Percentiles rank a stretch among this genome's conserved stretches.
Evolutionary conservation across 352 stramenopile genomes (phyloP).

Genomic region (Phytophthora pistaciae): DNA sequence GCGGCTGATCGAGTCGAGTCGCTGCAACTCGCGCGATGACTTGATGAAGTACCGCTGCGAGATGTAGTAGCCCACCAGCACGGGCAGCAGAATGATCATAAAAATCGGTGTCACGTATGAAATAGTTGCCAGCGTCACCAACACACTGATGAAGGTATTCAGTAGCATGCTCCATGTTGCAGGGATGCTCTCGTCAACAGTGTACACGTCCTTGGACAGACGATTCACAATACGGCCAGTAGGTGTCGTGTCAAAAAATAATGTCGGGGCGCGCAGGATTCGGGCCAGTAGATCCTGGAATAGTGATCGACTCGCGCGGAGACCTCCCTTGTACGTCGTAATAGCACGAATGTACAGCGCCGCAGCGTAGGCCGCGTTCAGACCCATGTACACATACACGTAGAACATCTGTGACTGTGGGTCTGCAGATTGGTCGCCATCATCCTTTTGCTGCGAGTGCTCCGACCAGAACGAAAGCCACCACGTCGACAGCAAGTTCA

Average conservation of each 20-base stretch:
- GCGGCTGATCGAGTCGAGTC: slow-evolving; percentile 94
- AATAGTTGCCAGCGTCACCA: slow-evolving; percentile 71
- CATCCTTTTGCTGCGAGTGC: slow-evolving; percentile 29
- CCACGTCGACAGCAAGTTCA: slow-evolving; percentile 79
- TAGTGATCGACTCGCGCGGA: slow-evolving; percentile 66
- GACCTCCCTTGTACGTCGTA: slow-evolving; percentile 59
- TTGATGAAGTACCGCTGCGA: slow-evolving; percentile 95
- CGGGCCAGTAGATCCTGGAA: slow-evolving; percentile 85
- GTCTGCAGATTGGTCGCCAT: slow-evolving; percentile 17
- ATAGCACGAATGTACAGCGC: slow-evolving; percentile 75
- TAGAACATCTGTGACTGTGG: slow-evolving; percentile 76
- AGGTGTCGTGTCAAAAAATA: slow-evolving; percentile 89
- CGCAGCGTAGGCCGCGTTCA: slow-evolving; percentile 70
- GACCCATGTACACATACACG: slow-evolving; percentile 84
- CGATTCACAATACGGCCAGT: slow-evolving; percentile 83
- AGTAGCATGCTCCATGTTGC: slow-evolving; percentile 75
- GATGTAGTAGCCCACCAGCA: slow-evolving; percentile 71
- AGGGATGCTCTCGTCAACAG: slow-evolving; percentile 78
- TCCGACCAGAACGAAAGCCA: slow-evolving; percentile 59
- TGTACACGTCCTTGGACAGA: slow-evolving; percentile 84
- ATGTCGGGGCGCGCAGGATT: slow-evolving; percentile 85
- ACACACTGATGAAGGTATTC: slow-evolving; percentile 75
- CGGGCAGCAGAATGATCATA: slow-evolving; percentile 80
- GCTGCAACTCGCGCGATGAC: slow-evolving; percentile 93
- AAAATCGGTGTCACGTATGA: slow-evolving; percentile 77